Percentiles rank a stretch among this genome's conserved stretches.
These are phyloP conservation scores for Isabelozyma heimii DNA, from an alignment of 805 yeast genomes.

Conservation along the genomic window DNA sequence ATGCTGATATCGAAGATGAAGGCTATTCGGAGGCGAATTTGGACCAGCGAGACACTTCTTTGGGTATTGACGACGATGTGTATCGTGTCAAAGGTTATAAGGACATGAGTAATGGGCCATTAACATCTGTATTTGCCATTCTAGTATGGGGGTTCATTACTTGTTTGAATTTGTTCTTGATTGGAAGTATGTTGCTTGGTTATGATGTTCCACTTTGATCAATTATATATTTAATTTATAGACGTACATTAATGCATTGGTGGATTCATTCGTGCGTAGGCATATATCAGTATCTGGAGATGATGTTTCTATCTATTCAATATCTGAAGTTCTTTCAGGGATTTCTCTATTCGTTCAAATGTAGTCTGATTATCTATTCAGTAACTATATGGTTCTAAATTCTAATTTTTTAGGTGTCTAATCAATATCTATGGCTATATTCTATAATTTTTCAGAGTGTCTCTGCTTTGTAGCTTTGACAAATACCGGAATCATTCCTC, in stretches of 20 bases:
- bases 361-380: too few species aligned
- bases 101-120: constrained; percentile 70
- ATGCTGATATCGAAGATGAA: constrained; percentile 4
- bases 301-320: too few species aligned
- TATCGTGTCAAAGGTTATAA: constrained; percentile 35
- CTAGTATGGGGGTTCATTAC: constrained; percentile 71
- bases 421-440: not conserved
- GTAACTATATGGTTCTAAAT: too few species aligned
- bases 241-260: constrained; percentile 2
- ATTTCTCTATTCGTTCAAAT: too few species aligned
- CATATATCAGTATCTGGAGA: too few species aligned
- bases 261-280: too few species aligned
- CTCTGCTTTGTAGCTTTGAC: constrained; percentile 37
- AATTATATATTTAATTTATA: not conserved
- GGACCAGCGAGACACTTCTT: not conserved
- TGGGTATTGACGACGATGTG: constrained; percentile 16
- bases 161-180: constrained; percentile 66
- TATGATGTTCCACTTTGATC: constrained; percentile 25
- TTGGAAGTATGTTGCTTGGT: constrained; percentile 34
- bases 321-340: too few species aligned
- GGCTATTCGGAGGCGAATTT: not conserved
- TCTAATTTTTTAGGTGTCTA: not conserved
- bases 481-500: constrained; percentile 56
- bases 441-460: too few species aligned
- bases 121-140: constrained; percentile 53